phyloP scores from a whole-genome alignment of 1,284 basidiomycete genomes.

The Microbotryomycetes sp. region DNA sequence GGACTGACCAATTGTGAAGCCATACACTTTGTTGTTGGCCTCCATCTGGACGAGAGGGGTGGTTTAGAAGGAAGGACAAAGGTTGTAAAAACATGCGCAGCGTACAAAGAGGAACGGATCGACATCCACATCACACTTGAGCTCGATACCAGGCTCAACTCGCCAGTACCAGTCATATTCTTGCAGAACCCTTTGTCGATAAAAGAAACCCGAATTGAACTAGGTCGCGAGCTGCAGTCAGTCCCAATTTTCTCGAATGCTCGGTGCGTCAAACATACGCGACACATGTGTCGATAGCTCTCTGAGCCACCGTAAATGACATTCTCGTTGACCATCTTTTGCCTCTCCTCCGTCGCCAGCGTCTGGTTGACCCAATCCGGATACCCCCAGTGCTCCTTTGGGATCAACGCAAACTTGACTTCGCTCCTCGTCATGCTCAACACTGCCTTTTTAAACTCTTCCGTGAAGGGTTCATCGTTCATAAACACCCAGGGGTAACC shows the following conservation, averaged over 20 bases:
- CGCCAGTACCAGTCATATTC: neutral
- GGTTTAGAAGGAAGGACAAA: too few relatives aligned
- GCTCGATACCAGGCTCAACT: neutral
- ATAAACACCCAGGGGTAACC: slow-evolving; percentile 43
- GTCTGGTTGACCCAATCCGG: slow-evolving; percentile 55
- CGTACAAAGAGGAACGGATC: neutral
- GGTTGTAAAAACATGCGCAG: neutral
- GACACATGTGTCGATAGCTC: slow-evolving; percentile 46
- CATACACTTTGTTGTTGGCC: neutral
- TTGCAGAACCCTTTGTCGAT: slow-evolving; percentile 23
- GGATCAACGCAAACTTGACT: slow-evolving; percentile 65
- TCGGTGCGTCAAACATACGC: neutral
- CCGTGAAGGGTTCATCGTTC: slow-evolving; percentile 39
- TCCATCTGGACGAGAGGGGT: neutral
- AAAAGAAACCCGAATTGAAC: slow-evolving; percentile 22
- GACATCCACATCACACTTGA: neutral
- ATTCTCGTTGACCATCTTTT: slow-evolving; percentile 60
- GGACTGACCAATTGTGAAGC: neutral
- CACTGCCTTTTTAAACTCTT: slow-evolving; percentile 41
- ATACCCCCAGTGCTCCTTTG: slow-evolving; percentile 69
- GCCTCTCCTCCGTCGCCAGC: slow-evolving; percentile 55
- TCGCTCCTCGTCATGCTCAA: slow-evolving; percentile 38
- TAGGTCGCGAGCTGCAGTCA: neutral
- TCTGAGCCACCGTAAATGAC: slow-evolving; percentile 79
- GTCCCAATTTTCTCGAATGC: neutral